Base-by-base conservation (phyloP, 1,284 basidiomycete species). In the Heterobasidion occidentale region DNA sequence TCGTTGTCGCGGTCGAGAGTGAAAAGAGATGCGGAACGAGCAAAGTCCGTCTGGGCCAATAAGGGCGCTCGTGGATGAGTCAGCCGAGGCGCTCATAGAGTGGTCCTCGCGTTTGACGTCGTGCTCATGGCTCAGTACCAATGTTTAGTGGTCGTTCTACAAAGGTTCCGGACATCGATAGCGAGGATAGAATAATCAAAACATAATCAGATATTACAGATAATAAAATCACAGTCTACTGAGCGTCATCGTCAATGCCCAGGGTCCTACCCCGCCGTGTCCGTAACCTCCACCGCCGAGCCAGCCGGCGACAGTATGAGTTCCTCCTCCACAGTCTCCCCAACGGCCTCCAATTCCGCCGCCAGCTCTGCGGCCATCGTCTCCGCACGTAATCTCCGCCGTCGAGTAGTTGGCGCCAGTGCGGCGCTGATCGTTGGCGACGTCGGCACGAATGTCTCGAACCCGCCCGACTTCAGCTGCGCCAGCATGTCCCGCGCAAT, bases 401-500 rank as follows among this genome's bases (percentile, higher is more conserved):
- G 68, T 53, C 66, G 64, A 57, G 70, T 64, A 3, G 49, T 33
- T 19, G 49, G 46, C 9, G 27, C 12, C 38, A 3, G 38, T 47
- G 46, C 9, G 8, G 63, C 60, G 19, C 66, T 53, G 5, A 60
- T 58, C 4, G 67, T 65, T n/a, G 73, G 65, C 15, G 73, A 70
- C 14, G 65, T 61, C 36, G 74, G 69, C n/a, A 63, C 55, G 35
- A 67, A 63, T 3, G 65, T 59, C 44, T 59, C 64, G 44, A 77
- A 78, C 0, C 83, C 85, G 61, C 84, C 80, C 6, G 83, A 81
- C 66, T 90, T 77, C 42, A 92, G 75, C 47, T 77, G 78, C 9
- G 86, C 86, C 56, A 92, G 68, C 86, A 92, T 87, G 62, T 86
- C 81, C 52, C 79, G 79, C 8, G 90, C 90, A 52, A 81, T 73